Evolutionary conservation across 352 stramenopile species (phyloP), one percentile per base, ranked within the genome.

Genomic region (Poterioochromonas sp.): DNA sequence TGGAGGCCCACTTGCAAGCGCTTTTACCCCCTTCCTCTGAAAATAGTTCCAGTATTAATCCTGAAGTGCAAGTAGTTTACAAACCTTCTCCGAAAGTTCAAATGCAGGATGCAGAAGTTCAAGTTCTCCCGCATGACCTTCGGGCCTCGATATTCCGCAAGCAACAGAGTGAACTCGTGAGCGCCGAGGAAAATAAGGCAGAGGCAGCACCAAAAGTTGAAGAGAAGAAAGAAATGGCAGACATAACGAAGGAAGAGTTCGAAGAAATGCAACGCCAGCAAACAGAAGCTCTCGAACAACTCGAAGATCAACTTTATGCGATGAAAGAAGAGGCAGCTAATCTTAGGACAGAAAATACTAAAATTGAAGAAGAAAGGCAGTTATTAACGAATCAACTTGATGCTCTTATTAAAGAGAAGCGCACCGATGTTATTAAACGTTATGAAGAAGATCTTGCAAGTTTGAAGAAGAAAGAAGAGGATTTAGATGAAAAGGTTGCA

Each of bases 391-490:
- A 37, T 37, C 22, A 64, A 64, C 26, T 78, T 8, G 71, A 37
- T 12, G 15, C 1, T 12, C 20, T 78, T 12, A 44, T 63, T 34
- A 3, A 78, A 51, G 71, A 63, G 54, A 78, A 78, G 34, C 34
- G 71, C 3, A 69, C 71, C 0, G 71, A 78, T 37, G 47, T 78
- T 15, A 34, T 78, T 3, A 65, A 63, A 29, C 41, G 71, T 8
- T 47, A 40, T 35, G 71, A 78, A 51, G 71, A 53, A 47, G 71
- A 78, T n/a, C 8, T 65, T 49, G 47, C 43, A 39, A n/a, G 53
- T 11, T 44, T 78, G 26, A 35, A 18, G 18, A 53, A 64, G 22
- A 22, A 44, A 8, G 1, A 78, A 51, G 11, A 22, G 15, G 29
- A 29, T 29, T 29, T 68, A 35, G 12, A n/a, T 20, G 69, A 64